Base-by-base conservation (phyloP, 192 early-diverging fungal genomes). In the Cladochytrium replicatum region DNA sequence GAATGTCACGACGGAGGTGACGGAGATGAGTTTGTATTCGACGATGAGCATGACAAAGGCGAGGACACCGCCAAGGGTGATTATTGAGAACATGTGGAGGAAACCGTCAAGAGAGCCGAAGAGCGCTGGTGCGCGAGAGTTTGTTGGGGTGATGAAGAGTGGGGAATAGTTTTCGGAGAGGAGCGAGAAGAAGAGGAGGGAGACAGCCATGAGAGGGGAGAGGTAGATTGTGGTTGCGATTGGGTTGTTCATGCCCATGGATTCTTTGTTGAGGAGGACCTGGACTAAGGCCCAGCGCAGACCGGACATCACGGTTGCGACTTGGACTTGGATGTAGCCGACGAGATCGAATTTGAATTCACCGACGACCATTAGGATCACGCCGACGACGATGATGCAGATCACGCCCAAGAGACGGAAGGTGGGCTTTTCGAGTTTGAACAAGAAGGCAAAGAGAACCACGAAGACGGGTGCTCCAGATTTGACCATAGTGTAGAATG, bases 271-370 rank as follows among this genome's bases (percentile, higher is more conserved):
- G 13, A 97, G 61, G 9, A 97, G 61, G 3, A 93, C 68, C 55
- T 93, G 87, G 0, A 88, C 93, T 45, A 93, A 66, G 6, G 86
- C 75, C 93, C 90, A 93, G 28, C 93, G 77, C 39, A 93, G 61
- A n/a, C 93, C 93, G 50, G 86, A 77, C 48, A 90, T 67, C 0
- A 85, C 76, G 21, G 89, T 78, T 1, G 90, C 87, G 4, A 64
- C 49, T 59, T 92, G 86, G 25, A 83, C 88, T 49, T 86, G 70
- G 8, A 87, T 30, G 57, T 83, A 86, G 65, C 91, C 92, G 21
- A 64, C 57, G 41, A 73, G 48, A 8, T 83, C 77, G 75, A 91
- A 96, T 32, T 86, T 63, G 1, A 85, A 83, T 50, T 91, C 92
- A 29, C 76, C 73, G 19, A 78, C 74, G 29, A 90, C 90, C 90